Evolutionary conservation across 495 filamentous ascomycete species (phyloP).

Genomic region (Corynascus novoguineensis): DNA sequence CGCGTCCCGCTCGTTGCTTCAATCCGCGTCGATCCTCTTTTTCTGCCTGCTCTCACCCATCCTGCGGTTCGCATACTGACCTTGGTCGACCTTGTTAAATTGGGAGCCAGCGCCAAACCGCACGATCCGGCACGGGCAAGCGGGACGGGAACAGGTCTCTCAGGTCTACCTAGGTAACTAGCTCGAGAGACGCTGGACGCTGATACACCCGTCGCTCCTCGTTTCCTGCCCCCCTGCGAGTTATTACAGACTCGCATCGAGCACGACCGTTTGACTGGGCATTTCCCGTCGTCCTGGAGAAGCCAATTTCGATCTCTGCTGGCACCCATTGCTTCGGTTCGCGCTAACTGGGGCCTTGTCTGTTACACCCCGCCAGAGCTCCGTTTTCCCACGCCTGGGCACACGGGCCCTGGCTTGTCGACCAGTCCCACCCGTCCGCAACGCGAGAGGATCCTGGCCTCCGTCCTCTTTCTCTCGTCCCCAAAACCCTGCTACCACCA

Average conservation of each 20-base stretch:
- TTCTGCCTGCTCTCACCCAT: constrained; percentile 7
- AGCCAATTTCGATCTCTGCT: constrained; percentile 13
- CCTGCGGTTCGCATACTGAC: background rate
- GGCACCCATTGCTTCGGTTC: constrained; percentile 20
- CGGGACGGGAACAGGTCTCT: background rate
- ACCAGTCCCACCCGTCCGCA: constrained; percentile 18
- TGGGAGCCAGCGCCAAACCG: constrained; percentile 1
- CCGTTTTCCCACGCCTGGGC: constrained; percentile 14
- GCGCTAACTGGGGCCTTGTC: constrained; percentile 18
- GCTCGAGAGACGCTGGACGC: background rate
- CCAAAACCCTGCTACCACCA: constrained; percentile 15
- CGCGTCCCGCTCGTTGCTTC: constrained; percentile 10
- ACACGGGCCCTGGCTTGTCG: constrained; percentile 13
- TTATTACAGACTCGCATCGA: constrained; percentile 9
- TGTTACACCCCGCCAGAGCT: constrained; percentile 8
- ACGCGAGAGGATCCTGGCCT: constrained; percentile 17
- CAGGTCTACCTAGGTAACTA: no score
- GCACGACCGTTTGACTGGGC: background rate
- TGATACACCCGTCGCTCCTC: background rate
- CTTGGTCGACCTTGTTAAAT: no score
- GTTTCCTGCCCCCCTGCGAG: background rate
- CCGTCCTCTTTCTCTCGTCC: constrained; percentile 14
- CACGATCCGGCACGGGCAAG: background rate
- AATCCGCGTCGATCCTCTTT: constrained; percentile 7
- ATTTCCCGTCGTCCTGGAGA: constrained; percentile 5